Evolutionary conservation across 148 eudicot genomes (phyloP).

Genomic region (Heliamphora exappendiculata): DNA sequence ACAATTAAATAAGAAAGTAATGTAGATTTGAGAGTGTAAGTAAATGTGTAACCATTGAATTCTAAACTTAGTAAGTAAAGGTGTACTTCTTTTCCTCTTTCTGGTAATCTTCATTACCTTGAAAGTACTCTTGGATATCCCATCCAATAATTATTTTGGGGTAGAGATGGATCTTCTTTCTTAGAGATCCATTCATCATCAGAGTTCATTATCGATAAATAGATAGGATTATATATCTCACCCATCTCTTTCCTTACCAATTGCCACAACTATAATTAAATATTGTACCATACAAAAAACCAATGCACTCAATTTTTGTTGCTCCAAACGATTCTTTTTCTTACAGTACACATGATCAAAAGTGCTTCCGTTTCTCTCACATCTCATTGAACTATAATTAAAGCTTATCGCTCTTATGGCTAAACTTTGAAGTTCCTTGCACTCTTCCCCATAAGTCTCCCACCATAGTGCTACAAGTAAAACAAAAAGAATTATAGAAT

Average conservation of each 20-base stretch:
- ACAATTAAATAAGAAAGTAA: background rate
- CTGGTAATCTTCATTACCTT: background rate
- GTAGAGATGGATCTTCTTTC: background rate
- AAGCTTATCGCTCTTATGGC: background rate
- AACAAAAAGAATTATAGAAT: background rate
- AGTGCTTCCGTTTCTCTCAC: background rate
- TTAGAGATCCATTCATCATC: background rate
- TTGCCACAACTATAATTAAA: background rate
- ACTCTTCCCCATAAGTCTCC: background rate
- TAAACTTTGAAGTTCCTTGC: background rate
- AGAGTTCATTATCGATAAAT: background rate
- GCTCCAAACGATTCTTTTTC: background rate
- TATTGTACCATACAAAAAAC: background rate
- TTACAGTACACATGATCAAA: background rate
- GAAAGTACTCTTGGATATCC: background rate
- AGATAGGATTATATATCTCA: background rate
- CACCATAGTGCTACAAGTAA: slow-evolving; percentile 2
- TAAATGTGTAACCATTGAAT: background rate
- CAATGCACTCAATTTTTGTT: background rate
- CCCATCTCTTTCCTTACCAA: background rate
- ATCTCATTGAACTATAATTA: background rate
- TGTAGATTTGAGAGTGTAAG: background rate
- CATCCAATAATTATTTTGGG: background rate
- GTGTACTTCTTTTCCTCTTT: background rate
- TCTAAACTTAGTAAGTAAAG: background rate